Percentiles rank a stretch among this genome's conserved stretches.
Conservation (phyloP, 106 monocot species). For the Iris macrosiphon region DNA sequence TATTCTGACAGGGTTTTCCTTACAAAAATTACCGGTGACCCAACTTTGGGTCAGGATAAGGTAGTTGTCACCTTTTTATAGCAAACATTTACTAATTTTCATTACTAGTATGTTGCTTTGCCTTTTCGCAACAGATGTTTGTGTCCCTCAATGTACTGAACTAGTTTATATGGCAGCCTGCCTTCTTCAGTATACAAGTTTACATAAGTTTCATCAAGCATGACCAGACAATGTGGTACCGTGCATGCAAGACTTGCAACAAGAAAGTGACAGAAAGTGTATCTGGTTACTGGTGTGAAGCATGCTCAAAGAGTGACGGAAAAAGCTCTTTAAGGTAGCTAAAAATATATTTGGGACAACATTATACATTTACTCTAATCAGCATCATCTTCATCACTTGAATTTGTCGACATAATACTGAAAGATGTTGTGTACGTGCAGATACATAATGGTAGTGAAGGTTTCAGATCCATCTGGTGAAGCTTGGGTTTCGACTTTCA, state of each 20-base stretch:
- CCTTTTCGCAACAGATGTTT: too few species aligned
- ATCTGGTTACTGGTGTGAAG: slow-evolving; percentile 90
- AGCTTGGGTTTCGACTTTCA: slow-evolving; percentile 84
- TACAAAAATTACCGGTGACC: slow-evolving; percentile 66
- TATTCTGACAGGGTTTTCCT: slow-evolving; percentile 77
- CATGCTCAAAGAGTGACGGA: slow-evolving; percentile 75
- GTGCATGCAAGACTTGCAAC: slow-evolving; percentile 88
- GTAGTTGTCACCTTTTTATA: too few species aligned
- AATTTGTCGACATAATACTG: too few species aligned
- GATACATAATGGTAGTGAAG: slow-evolving; percentile 80
- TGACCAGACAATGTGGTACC: slow-evolving; percentile 89
- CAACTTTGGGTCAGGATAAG: slow-evolving; percentile 72
- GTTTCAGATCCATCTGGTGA: slow-evolving; percentile 76
- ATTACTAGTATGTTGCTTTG: too few species aligned
- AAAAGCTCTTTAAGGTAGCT: slow-evolving; percentile 69
- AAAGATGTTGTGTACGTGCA: too few species aligned
- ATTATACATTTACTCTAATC: too few species aligned
- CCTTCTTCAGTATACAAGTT: slow-evolving; percentile 55
- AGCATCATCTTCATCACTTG: too few species aligned
- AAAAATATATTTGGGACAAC: too few species aligned
- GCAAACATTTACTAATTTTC: too few species aligned
- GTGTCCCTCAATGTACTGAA: too few species aligned
- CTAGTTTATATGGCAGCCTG: slow-evolving; percentile 56
- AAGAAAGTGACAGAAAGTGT: slow-evolving; percentile 86
- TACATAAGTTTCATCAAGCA: slow-evolving; percentile 72